Evolutionary conservation across 2,329 filamentous ascomycete species (phyloP).

Genomic region (Plenodomus biglobosus): DNA sequence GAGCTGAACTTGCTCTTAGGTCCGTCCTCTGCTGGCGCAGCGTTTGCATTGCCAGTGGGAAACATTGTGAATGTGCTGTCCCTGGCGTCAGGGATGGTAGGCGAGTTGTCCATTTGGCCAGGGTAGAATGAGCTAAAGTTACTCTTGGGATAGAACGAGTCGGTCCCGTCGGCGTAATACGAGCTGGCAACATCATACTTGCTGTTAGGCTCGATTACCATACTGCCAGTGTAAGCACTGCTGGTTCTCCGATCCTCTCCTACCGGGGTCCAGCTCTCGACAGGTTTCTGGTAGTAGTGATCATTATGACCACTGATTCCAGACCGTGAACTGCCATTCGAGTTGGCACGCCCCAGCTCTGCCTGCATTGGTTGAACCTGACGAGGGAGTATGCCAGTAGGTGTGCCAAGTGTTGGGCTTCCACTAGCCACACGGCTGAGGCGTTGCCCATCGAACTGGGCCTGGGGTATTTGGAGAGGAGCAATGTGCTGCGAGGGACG

Average conservation of each 20-base stretch:
- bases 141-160: slow-evolving; percentile 50
- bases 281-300: slow-evolving; percentile 33
- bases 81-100: slow-evolving; percentile 63
- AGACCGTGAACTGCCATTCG: slow-evolving; percentile 39
- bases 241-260: slow-evolving; percentile 43
- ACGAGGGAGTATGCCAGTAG: slow-evolving; percentile 47
- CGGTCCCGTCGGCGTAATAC: slow-evolving; percentile 39
- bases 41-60: slow-evolving; percentile 22
- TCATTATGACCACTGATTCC: slow-evolving; percentile 35
- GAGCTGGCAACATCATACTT: slow-evolving; percentile 58
- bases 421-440: slow-evolving; percentile 68
- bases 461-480: slow-evolving; percentile 20
- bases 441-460: slow-evolving; percentile 58
- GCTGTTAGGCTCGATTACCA: slow-evolving; percentile 44
- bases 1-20: slow-evolving; percentile 30
- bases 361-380: slow-evolving; percentile 42
- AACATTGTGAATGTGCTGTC: slow-evolving; percentile 54
- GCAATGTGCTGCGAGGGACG: slow-evolving; percentile 70
- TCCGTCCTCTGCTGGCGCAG: slow-evolving; percentile 16
- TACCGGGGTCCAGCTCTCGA: slow-evolving; percentile 44
- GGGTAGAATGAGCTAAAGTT: slow-evolving; percentile 56
- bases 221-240: slow-evolving; percentile 49
- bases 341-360: slow-evolving; percentile 42
- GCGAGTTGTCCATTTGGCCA: slow-evolving; percentile 45
- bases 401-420: slow-evolving; percentile 69